A percentile compares a stretch with the other conserved stretches of the same genome.
These are phyloP conservation scores for Tricholoma saponaceum DNA, from an alignment of 768 basidiomycete genomes.

Conservation along the genomic window DNA sequence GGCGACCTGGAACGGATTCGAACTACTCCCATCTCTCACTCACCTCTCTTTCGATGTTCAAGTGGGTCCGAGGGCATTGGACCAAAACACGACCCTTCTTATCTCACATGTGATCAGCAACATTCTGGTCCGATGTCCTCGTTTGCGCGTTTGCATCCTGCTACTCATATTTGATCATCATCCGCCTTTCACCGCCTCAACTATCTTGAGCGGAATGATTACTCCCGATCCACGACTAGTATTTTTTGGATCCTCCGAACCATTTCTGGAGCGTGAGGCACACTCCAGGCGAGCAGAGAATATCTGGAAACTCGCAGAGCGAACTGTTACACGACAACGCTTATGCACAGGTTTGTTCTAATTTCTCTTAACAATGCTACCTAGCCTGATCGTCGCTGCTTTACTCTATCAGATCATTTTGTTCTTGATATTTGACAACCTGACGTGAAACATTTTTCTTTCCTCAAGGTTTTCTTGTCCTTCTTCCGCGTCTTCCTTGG, in stretches of 20 bases:
- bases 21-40: slow-evolving; percentile 26
- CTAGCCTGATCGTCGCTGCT: background rate
- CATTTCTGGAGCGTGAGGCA: slow-evolving; percentile 35
- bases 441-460: background rate
- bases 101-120: slow-evolving; percentile 19
- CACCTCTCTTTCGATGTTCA: slow-evolving; percentile 35
- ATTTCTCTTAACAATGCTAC: background rate
- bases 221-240: slow-evolving; percentile 31
- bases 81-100: slow-evolving; percentile 12
- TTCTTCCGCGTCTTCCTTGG: slow-evolving; percentile 9
- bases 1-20: slow-evolving; percentile 31
- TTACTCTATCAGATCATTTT: slow-evolving; percentile 1
- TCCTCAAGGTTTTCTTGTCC: background rate
- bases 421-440: slow-evolving; percentile 9
- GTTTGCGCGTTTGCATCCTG: slow-evolving; percentile 28
- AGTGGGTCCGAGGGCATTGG: slow-evolving; percentile 23
- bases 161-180: slow-evolving; percentile 29
- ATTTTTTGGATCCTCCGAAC: slow-evolving; percentile 32
- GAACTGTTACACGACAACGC: slow-evolving; percentile 21
- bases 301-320: slow-evolving; percentile 31
- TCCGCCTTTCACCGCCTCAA: slow-evolving; percentile 13
- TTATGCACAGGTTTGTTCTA: slow-evolving; percentile 17
- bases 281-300: slow-evolving; percentile 27
- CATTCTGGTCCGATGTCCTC: slow-evolving; percentile 20
- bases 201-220: slow-evolving; percentile 10